Base-by-base conservation (phyloP, 345 rosid species). In the Aurinia saxatilis region DNA sequence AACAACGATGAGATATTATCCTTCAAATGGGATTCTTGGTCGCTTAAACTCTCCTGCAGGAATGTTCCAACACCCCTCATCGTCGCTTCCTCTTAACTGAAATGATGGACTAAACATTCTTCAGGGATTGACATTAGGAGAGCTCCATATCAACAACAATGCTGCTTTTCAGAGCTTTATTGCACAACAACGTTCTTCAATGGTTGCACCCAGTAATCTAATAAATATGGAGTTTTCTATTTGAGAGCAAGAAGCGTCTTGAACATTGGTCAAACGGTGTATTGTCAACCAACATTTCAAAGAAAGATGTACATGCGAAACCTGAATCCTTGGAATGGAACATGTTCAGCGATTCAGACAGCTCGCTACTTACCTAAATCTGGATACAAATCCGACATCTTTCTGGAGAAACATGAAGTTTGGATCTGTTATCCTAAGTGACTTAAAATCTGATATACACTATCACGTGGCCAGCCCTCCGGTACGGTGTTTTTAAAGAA, bases 11-110 rank as follows among this genome's bases (percentile, higher is more conserved):
- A 76, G 90, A 57, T 68, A 87, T 31, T 80, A 77, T 48, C 72
- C 85, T 7, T 56, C 81, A 5, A 51, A 67, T 44, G 82, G 86
- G 40, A 74, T 76, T 77, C 78, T 84, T 38, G 86, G 88, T 42
- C 80, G 81, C 62, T 27, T 82, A 67, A 85, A 81, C 41, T 67
- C 90, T 31, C 77, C 86, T 27, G 76, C 80, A 57, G 81, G 75
- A 21, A 78, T 72, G 55, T 84, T 78, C 63, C 87, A 81, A 60
- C 67, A 72, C 5, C 67, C 40, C 45, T 29, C 69, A 60, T 57
- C 69, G 0, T 50, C 72, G 12, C 57, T 64, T 50, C 70, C 71
- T 65, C 67, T 71, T 44, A 58, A 71, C 34, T 73, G 75, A 60
- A 76, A 51, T 45, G 55, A 44, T 52, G 48, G 48, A 42, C 33